These are phyloP conservation scores for Pythium guiyangense DNA, from an alignment of 352 stramenopile genomes.

Conservation along the genomic window DNA sequence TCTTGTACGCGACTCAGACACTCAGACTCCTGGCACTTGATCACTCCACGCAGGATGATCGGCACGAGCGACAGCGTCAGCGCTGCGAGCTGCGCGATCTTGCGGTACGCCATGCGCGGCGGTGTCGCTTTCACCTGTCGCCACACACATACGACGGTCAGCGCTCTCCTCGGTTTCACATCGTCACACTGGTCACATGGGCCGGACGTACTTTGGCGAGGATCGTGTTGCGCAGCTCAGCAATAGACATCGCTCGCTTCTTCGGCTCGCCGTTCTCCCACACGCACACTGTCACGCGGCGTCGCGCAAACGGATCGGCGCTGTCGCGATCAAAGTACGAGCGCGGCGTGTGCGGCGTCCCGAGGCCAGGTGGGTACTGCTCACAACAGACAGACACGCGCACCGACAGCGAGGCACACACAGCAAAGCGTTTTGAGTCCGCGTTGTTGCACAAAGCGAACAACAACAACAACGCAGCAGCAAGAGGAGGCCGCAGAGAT, in stretches of 20 bases:
- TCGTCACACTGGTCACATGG: background rate
- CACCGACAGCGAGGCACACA: constrained; percentile 10
- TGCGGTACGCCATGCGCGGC: constrained; percentile 60
- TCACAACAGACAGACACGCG: background rate
- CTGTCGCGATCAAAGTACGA: constrained; percentile 29
- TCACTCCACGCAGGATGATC: constrained; percentile 40
- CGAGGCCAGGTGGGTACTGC: constrained; percentile 17
- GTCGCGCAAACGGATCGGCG: constrained; percentile 46
- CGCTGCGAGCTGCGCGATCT: constrained; percentile 54
- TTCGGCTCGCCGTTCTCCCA: constrained; percentile 65
- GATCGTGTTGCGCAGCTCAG: constrained; percentile 77
- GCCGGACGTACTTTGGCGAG: constrained; percentile 50
- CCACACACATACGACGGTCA: background rate
- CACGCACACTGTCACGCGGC: constrained; percentile 70
- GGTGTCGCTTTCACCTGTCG: constrained; percentile 67
- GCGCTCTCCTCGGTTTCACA: background rate
- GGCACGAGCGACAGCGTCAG: constrained; percentile 57
- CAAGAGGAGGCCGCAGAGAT: no score
- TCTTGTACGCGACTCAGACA: constrained; percentile 49
- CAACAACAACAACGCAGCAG: background rate
- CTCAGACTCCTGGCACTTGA: constrained; percentile 58
- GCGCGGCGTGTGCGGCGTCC: constrained; percentile 26
- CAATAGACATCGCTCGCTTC: constrained; percentile 79
- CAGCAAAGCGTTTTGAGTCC: background rate
- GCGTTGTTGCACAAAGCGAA: background rate